phyloP scores from a whole-genome alignment of 2,329 filamentous ascomycete genomes.

The Fusarium penzigii region DNA sequence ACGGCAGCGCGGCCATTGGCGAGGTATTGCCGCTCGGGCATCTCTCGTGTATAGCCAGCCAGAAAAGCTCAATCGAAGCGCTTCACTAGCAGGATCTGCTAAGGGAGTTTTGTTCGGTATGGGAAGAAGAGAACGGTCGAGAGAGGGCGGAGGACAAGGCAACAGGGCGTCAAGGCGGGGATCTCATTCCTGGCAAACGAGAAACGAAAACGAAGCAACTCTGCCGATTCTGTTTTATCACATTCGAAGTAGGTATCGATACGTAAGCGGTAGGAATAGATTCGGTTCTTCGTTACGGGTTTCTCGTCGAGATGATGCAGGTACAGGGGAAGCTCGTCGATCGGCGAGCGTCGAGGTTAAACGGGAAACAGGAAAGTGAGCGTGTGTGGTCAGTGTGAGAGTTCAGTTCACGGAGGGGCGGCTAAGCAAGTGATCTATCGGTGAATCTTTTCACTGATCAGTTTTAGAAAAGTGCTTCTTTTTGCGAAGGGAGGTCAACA shows the following conservation, averaged over 20 bases:
- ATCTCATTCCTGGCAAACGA: conserved; percentile 30
- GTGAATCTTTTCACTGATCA: not conserved
- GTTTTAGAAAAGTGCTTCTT: not conserved
- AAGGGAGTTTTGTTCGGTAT: conserved; percentile 14
- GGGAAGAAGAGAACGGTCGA: conserved; percentile 13
- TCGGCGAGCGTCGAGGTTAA: conserved; percentile 23
- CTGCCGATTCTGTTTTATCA: conserved; percentile 23
- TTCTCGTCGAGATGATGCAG: conserved; percentile 3
- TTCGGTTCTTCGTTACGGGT: not conserved
- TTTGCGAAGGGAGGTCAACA: too few species aligned
- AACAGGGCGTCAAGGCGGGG: conserved; percentile 21
- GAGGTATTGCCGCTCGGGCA: conserved; percentile 38
- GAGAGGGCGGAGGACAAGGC: conserved; percentile 7
- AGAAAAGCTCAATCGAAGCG: conserved; percentile 5
- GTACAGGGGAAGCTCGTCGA: not conserved
- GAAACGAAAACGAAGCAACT: conserved; percentile 15
- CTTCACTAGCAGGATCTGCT: conserved; percentile 7
- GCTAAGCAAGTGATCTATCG: not conserved
- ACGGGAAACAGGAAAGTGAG: conserved; percentile 9
- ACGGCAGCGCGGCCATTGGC: conserved; percentile 45
- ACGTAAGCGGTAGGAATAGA: not conserved
- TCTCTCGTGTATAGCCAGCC: conserved; percentile 23
- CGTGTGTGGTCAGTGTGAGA: conserved; percentile 15
- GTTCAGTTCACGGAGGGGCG: not conserved
- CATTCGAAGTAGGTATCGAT: conserved; percentile 14